Conservation (phyloP, 2,329 filamentous ascomycete species). For the Xylaria sp. region DNA sequence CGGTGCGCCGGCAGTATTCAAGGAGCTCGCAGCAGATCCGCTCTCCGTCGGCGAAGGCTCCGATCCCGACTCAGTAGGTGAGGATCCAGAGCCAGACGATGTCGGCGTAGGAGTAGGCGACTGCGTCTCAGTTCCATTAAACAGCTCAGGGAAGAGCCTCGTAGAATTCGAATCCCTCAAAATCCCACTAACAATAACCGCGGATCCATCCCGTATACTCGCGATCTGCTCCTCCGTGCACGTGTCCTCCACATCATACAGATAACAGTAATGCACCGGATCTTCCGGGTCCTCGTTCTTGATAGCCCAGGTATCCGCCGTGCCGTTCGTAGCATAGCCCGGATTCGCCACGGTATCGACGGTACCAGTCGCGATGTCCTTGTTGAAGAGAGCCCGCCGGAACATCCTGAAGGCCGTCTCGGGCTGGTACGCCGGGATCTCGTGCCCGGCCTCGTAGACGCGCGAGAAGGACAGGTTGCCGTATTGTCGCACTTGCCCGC, state of each 20-base stretch:
- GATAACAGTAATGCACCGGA: slow-evolving; percentile 67
- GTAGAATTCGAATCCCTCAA: slow-evolving; percentile 48
- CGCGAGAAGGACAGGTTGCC: slow-evolving; percentile 73
- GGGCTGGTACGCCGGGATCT: slow-evolving; percentile 65
- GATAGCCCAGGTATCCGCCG: slow-evolving; percentile 56
- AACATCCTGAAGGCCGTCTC: slow-evolving; percentile 62
- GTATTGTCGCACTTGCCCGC: slow-evolving; percentile 75
- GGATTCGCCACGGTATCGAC: slow-evolving; percentile 63
- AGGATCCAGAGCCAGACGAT: slow-evolving; percentile 20
- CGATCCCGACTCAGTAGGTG: slow-evolving; percentile 26
- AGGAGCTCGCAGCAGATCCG: slow-evolving; percentile 23
- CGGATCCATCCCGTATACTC: slow-evolving; percentile 52
- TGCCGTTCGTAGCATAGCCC: slow-evolving; percentile 47
- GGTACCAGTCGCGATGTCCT: slow-evolving; percentile 62
- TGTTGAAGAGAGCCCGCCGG: slow-evolving; percentile 62
- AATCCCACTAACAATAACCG: slow-evolving; percentile 50
- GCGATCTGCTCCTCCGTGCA: slow-evolving; percentile 62
- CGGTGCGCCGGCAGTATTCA: slow-evolving; percentile 8
- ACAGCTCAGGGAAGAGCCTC: slow-evolving; percentile 45
- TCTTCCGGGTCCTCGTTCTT: slow-evolving; percentile 60
- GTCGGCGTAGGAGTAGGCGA: slow-evolving; percentile 16
- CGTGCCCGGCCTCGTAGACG: slow-evolving; percentile 68
- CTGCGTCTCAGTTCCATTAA: slow-evolving; percentile 25
- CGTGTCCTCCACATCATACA: slow-evolving; percentile 62
- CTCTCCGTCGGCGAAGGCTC: slow-evolving; percentile 24